Percentiles rank a stretch among this genome's conserved stretches.
Evolutionary conservation across 2,329 filamentous ascomycete species (phyloP).

Genomic region (Xylariaceae sp.): DNA sequence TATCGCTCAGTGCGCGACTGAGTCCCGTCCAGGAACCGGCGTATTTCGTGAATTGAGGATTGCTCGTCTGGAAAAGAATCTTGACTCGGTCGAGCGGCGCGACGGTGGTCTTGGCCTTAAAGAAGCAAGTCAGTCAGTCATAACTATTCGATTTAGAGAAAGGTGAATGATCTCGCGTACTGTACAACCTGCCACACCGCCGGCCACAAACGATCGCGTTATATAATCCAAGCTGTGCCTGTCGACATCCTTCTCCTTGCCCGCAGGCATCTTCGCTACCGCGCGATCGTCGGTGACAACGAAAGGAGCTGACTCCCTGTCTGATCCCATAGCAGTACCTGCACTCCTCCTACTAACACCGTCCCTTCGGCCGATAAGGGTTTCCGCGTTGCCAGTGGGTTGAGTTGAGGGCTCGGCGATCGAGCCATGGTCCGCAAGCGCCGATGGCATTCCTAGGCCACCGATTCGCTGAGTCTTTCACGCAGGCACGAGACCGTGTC

Average conservation of each 20-base stretch:
- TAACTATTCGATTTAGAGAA: not conserved
- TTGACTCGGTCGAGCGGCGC: conserved; percentile 96
- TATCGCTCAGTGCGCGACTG: conserved; percentile 74
- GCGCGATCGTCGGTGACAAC: conserved; percentile 46
- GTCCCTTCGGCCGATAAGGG: conserved; percentile 29
- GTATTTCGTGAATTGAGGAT: conserved; percentile 91
- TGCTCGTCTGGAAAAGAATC: conserved; percentile 95
- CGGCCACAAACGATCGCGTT: conserved; percentile 76
- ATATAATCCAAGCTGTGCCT: conserved; percentile 80
- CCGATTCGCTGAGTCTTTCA: conserved; percentile 18
- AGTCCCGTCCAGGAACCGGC: conserved; percentile 83
- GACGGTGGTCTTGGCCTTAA: conserved; percentile 87
- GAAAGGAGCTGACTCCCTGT: conserved; percentile 29
- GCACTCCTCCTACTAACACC: conserved; percentile 26
- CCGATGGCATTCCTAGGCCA: conserved; percentile 48
- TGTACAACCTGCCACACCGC: conserved; percentile 85
- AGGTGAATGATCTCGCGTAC: conserved; percentile 49
- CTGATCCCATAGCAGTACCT: conserved; percentile 18
- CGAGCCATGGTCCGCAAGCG: conserved; percentile 53
- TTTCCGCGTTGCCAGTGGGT: conserved; percentile 33
- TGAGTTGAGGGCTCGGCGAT: conserved; percentile 47
- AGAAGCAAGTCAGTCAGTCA: conserved; percentile 12
- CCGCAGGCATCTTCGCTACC: conserved; percentile 34
- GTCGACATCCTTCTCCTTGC: conserved; percentile 46
- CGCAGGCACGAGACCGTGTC: not conserved